Base-by-base conservation (phyloP, 176 grass and related monocot genomes). In the Puccinellia tenuiflora region DNA sequence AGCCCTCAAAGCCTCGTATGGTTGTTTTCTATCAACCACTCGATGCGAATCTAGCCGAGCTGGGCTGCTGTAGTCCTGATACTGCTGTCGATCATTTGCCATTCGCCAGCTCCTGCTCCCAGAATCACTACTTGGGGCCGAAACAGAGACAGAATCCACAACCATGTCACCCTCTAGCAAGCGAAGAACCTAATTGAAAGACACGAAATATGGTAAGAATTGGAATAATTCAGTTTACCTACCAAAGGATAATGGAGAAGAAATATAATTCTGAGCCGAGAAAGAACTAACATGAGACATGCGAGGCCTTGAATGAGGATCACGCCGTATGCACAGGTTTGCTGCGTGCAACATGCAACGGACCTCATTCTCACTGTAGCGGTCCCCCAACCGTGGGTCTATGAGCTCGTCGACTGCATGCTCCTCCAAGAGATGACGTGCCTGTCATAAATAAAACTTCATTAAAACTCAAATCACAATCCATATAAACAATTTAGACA, bases 121-220 rank as follows among this genome's bases (percentile, higher is more conserved):
- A 61, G 86, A 79, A 56, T 88, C 93, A 45, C 88, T 90, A 70
- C 81, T 86, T 1, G 91, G 91, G 25, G 85, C 90, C 69, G 85
- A 90, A 75, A 87, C 77, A 21, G 87, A 96, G 52, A 73, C 70
- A 6, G 93, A 85, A 50, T 95, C 93, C 12, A 93, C 85, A 20
- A 99, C 89, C 85, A 90, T 82, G 62, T 99, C 93, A 50, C 91
- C 88, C 56, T 99, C 97, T 65, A 99, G 81, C 66, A 99, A 96
- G 64, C 97, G 90, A 56, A 99, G 93, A 75, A 99, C 97, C 97
- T 99, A 81, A 25, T 76, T 7, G 3, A 61, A 29, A 50, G 3
- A 50, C 35, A 37, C 3, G 45, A 29, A 2, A 76, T 42, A 31
- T 22, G 4, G 24, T 75, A 75, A 79, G 10, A 39, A 59, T 51